These are phyloP conservation scores for Sherardia arvensis DNA, from an alignment of 257 asterid species.

Conservation along the genomic window DNA sequence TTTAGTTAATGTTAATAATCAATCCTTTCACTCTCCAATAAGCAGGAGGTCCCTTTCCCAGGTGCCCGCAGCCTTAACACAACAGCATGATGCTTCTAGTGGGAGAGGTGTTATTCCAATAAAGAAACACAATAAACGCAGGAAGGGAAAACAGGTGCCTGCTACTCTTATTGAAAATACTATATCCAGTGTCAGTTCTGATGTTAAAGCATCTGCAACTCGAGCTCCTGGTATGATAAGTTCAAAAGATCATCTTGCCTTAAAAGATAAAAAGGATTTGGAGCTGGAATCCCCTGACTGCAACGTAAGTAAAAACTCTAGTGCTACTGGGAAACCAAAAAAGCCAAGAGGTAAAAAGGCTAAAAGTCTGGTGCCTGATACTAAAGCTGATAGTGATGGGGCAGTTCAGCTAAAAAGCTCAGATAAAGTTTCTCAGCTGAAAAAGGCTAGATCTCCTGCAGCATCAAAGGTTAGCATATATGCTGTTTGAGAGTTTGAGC, in stretches of 20 bases:
- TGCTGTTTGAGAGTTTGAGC: slow-evolving; percentile 12
- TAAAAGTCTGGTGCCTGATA: slow-evolving; percentile 25
- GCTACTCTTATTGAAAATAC: slow-evolving; percentile 33
- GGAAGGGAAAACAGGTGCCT: slow-evolving; percentile 26
- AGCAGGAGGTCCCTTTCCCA: slow-evolving; percentile 40
- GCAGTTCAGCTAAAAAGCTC: slow-evolving; percentile 25
- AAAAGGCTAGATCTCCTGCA: slow-evolving; percentile 26
- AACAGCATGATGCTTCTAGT: slow-evolving; percentile 15
- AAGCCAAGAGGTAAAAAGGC: slow-evolving; percentile 39
- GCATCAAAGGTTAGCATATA: slow-evolving; percentile 39
- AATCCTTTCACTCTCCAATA: slow-evolving; percentile 19
- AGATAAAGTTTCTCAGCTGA: slow-evolving; percentile 25
- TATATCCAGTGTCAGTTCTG: slow-evolving; percentile 18
- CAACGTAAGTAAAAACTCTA: slow-evolving; percentile 18
- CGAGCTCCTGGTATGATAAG: slow-evolving; percentile 18
- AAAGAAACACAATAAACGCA: slow-evolving; percentile 21
- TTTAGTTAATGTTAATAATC: slow-evolving; percentile 17
- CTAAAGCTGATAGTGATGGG: slow-evolving; percentile 26
- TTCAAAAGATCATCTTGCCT: slow-evolving; percentile 22
- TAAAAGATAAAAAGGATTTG: slow-evolving; percentile 19
- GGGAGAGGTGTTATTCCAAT: slow-evolving; percentile 18
- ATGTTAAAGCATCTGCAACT: slow-evolving; percentile 23
- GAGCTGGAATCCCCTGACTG: slow-evolving; percentile 14
- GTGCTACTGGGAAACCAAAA: slow-evolving; percentile 31
- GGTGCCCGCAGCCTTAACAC: slow-evolving; percentile 28